Base-by-base conservation (phyloP, 305 asterid genomes). In the Salvia sclarea region DNA sequence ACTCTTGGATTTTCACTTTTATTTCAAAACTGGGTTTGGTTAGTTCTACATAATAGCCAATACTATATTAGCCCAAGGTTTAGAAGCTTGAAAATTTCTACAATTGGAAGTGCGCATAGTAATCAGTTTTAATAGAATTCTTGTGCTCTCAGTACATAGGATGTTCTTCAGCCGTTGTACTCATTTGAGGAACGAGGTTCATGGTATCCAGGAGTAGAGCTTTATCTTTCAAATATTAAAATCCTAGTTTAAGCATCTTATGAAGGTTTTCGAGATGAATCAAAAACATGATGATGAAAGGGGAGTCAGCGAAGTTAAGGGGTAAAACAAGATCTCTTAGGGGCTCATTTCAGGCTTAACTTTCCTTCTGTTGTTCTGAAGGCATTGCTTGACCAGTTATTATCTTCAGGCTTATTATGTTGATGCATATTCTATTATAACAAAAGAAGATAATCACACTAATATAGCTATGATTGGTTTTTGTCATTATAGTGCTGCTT, bases 401-500 rank as follows among this genome's bases (percentile, higher is more conserved):
- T 24, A 31, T 31, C 64, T 53, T 41, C 20, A 13, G 25, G 50
- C 40, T 64, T 53, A 35, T 14, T 53, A 31, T 49, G 10, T 58
- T 65, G 58, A 69, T 47, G 24, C 52, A 65, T 12, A 24, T 12
- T 66, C 38, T 43, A 40, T 17, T 40, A 45, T 25, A 33, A 17
- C 18, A 25, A 44, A 28, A 56, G 22, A 44, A 55, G 45, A 48
- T 33, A 45, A 57, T 66, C 18, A 45, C 3, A 35, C 48, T 43
- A 31, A 3, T 41, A 11, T 59, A 5, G 31, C 69, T 25, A n/a
- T 45, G 33, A 10, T 53, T 59, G 53, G 20, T 41, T n/a, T 37
- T 35, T 64, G 22, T 18, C 62, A 22, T 67, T 56, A 17, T 21
- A 11, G 55, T 69, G 41, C 48, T 72, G 59, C 43, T 59, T 65